Evolutionary conservation across 176 grass and related monocot species (phyloP).

Genomic region (Triticum aestivum): DNA sequence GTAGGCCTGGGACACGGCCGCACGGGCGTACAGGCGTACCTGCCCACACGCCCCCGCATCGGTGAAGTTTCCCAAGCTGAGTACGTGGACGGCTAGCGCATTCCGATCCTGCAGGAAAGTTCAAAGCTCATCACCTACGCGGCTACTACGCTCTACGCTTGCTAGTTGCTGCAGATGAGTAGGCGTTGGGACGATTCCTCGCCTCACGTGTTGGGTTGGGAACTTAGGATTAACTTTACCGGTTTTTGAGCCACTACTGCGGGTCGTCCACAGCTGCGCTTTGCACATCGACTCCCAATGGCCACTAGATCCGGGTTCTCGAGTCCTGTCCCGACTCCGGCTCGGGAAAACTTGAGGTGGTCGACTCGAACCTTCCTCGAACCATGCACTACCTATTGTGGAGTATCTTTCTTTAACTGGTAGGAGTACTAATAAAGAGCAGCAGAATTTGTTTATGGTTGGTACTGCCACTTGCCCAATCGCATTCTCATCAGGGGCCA

Average conservation of each 20-base stretch:
- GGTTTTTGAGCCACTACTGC: not conserved
- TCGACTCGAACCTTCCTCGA: not conserved
- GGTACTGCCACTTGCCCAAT: not conserved
- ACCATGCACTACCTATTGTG: not conserved
- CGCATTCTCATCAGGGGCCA: not conserved
- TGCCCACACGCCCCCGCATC: too few species aligned
- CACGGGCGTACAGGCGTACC: too few species aligned
- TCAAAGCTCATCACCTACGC: not conserved
- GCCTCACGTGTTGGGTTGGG: not conserved
- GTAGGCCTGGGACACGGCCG: too few species aligned
- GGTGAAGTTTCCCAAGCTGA: too few species aligned
- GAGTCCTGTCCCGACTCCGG: not conserved
- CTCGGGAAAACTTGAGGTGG: not conserved
- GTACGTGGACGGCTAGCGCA: not conserved
- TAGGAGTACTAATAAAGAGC: not conserved
- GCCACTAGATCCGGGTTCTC: not conserved
- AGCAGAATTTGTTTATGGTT: slow-evolving; percentile 36
- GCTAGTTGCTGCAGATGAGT: too few species aligned
- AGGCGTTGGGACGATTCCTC: not conserved
- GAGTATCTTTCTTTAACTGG: not conserved
- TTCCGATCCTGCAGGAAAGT: not conserved
- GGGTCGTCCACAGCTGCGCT: too few species aligned
- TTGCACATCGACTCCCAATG: not conserved
- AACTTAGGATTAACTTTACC: not conserved
- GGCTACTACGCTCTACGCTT: too few species aligned